Conservation (phyloP, 2,329 filamentous ascomycete genomes). For the Salinomyces thailandicus region DNA sequence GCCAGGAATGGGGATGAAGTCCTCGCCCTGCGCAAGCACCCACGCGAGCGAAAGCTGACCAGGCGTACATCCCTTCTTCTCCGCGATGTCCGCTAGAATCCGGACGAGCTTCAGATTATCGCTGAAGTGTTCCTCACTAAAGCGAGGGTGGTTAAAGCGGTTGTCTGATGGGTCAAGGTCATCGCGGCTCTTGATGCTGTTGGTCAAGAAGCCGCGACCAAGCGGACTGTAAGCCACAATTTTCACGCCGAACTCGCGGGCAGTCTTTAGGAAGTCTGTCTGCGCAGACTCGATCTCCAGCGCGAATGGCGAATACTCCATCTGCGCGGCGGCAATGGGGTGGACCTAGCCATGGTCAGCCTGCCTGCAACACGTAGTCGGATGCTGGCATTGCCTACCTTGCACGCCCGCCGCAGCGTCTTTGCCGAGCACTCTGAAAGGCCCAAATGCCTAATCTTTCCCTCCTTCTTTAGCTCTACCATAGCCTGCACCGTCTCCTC, state of each 20-base stretch:
- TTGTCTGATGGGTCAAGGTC: conserved; percentile 28
- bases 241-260: conserved; percentile 38
- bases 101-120: conserved; percentile 25
- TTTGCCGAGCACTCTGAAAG: conserved; percentile 40
- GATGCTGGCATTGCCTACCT: too few species aligned
- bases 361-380: too few species aligned
- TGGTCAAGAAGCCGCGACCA: conserved; percentile 28
- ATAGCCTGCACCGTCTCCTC: conserved; percentile 36
- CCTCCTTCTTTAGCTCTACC: conserved; percentile 38
- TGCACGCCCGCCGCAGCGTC: conserved; percentile 41
- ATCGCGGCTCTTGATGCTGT: conserved; percentile 27
- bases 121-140: conserved; percentile 21
- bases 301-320: conserved; percentile 43
- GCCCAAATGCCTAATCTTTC: conserved; percentile 45
- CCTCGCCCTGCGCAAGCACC: conserved; percentile 23
- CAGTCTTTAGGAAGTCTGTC: conserved; percentile 33
- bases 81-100: conserved; percentile 17
- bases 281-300: conserved; percentile 38
- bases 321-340: conserved; percentile 43
- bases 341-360: conserved; percentile 29
- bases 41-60: conserved; percentile 24
- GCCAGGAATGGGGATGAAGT: conserved; percentile 17
- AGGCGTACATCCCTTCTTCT: conserved; percentile 21
- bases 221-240: conserved; percentile 33
- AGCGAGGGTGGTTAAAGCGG: conserved; percentile 21